Base-by-base conservation (phyloP, 768 basidiomycete genomes). In the Hebeloma cylindrosporum region DNA sequence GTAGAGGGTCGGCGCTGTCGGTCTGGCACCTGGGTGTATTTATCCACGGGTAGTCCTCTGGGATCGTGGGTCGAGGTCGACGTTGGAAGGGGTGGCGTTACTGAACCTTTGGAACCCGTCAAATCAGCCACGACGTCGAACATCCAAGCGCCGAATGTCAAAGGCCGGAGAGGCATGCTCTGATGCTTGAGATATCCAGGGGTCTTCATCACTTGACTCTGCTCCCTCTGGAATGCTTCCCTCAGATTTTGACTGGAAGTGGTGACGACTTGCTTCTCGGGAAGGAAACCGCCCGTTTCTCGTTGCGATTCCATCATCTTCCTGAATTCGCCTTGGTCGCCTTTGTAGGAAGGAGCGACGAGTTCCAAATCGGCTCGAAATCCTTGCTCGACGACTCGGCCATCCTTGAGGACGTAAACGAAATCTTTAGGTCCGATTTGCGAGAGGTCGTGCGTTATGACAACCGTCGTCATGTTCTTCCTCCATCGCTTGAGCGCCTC, bases 351-450 rank as follows among this genome's bases (percentile, higher is more conserved):
- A 38, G 37, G 38, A 34, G 6, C 53, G 3, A 58, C 65, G 11
- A 52, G 61, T 60, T 92, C 88, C 39, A 97, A 75, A 58, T 95
- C 94, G 1, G 63, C 64, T 1, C 93, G 79, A 64, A 81, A 95
- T 0, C 96, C 96, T 56, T 92, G 87, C 60, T 98, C 91, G 35
- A 85, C 85, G 22, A 96, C 80, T 0, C 61, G 54, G 0, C 94
- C 95, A 14, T 81, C 74, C 53, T 83, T 80, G 71, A 98, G 82
- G 51, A 94, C 90, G 56, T 83, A 85, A 48, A 90, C 89, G 40
- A 76, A 65, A 64, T 89, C 75, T 0, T 88, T 89, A 57, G 87
- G 82, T 67, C 84, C 86, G 73, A 92, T 83, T 11, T 88, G 91
- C 2, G 85, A 87, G 1, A 87, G 71, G 47, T 85, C 77, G 49